Percentiles rank a stretch among this genome's conserved stretches.
Evolutionary conservation across 257 asterid species (phyloP).

Genomic region (Dorcoceras hygrometricum): DNA sequence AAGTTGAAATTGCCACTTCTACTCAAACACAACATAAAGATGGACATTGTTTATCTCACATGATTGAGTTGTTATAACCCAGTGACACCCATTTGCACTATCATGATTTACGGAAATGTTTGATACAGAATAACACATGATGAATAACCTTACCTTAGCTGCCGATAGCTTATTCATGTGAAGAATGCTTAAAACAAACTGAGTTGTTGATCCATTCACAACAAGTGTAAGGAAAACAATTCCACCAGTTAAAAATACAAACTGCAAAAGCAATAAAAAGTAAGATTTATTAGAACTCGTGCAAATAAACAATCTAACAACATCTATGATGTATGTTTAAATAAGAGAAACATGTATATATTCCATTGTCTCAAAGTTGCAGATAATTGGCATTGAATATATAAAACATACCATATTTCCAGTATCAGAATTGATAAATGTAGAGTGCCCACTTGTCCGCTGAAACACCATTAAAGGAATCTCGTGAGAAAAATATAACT

Average conservation of each 20-base stretch:
- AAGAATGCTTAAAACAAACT: conserved; percentile 63
- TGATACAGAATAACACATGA: conserved; percentile 16
- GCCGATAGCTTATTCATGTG: conserved; percentile 74
- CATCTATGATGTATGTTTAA: neutral
- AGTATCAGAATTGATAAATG: conserved; percentile 67
- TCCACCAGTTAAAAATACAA: conserved; percentile 96
- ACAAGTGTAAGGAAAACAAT: conserved; percentile 89
- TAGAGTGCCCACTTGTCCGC: conserved; percentile 71
- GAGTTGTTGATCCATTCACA: conserved; percentile 94
- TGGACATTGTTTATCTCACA: neutral
- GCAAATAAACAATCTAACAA: conserved; percentile 16
- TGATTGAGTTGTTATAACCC: neutral
- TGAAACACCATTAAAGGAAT: conserved; percentile 44
- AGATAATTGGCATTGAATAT: conserved; percentile 12
- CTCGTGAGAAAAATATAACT: conserved; percentile 24
- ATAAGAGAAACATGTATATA: conserved; percentile 7
- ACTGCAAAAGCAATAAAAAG: conserved; percentile 61
- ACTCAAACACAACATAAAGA: too few relatives aligned
- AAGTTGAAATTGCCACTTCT: neutral
- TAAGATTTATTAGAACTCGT: conserved; percentile 6
- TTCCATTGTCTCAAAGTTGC: neutral
- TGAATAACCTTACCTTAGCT: conserved; percentile 59
- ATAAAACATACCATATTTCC: conserved; percentile 71
- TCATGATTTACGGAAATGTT: neutral
- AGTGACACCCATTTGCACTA: conserved; percentile 2